Evolutionary conservation across 371 early-diverging fungal species (phyloP).

Genomic region (Dinochytrium kinnereticum): DNA sequence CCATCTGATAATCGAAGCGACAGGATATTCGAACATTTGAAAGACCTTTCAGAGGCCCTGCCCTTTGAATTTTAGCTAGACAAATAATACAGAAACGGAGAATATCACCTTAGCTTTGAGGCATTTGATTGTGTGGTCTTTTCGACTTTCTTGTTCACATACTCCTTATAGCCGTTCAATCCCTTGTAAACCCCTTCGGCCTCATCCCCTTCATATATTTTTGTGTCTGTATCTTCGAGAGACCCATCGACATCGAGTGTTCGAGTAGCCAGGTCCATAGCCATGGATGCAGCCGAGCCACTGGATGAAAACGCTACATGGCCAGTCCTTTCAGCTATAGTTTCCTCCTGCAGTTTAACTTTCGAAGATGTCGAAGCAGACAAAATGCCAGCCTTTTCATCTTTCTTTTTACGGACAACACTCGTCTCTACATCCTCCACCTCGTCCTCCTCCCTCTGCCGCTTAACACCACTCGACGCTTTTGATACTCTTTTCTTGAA

Average conservation of each 20-base stretch:
- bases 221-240: conserved; percentile 50
- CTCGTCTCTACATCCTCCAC: conserved; percentile 9
- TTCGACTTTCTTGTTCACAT: conserved; percentile 64
- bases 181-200: conserved; percentile 66
- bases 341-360: neutral
- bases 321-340: neutral
- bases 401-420: conserved; percentile 19
- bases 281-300: conserved; percentile 53
- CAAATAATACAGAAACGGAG: neutral
- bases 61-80: conserved; percentile 44
- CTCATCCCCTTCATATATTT: conserved; percentile 43
- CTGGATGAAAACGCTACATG: conserved; percentile 39
- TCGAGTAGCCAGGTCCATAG: conserved; percentile 50
- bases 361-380: neutral
- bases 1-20: conserved; percentile 93
- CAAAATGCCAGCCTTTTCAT: neutral
- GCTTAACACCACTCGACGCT: neutral
- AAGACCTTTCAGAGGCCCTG: conserved; percentile 86
- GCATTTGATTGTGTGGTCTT: conserved; percentile 56
- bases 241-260: conserved; percentile 65
- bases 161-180: conserved; percentile 63
- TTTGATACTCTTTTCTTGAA: conserved; percentile 9
- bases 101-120: conserved; percentile 35
- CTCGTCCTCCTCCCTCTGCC: conserved; percentile 1
- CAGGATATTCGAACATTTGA: conserved; percentile 76